Base-by-base conservation (phyloP, 2,329 filamentous ascomycete genomes). In the Diaporthe caulivora region DNA sequence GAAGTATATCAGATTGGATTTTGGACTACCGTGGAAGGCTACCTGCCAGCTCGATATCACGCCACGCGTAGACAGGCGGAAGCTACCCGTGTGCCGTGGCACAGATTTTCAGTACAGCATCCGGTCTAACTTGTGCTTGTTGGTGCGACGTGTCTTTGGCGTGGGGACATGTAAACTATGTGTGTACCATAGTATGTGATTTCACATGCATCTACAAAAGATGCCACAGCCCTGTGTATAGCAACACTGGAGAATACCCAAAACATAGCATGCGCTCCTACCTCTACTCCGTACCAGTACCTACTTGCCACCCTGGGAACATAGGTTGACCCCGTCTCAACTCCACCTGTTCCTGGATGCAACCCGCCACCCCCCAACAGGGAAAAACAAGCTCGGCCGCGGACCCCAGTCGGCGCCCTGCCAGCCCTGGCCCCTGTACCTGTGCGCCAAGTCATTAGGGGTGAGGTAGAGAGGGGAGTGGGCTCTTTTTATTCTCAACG, bases 291-390 rank as follows among this genome's bases (percentile, higher is more conserved):
- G 37, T 40, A 40, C 37, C 6, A 24, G 31, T 37, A 37, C 8
- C 29, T 24, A 58, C 31, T 1, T 40, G 13, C 37, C 37, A 40
- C 37, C 37, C 37, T 40, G 6, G 37, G 37, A 13, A 40, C 37
- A 13, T 21, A 26, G 55, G 31, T 26, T 26, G n/a, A n/a, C 42
- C 60, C 8, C 21, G 13, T 24, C 40, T 10, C 21, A 8, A 51
- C 62, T 65, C 62, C 62, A 65, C 62, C 62, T 65, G 62, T 65
- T 65, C 62, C 62, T 65, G 62, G 62, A 65, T 65, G 62, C 62
- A 65, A 65, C 62, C 62, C 62, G 62, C 44, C 62, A 44, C 60
- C 60, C 31, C 44, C 62, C 29, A 51, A 51, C 62, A 53, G 40
- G 62, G 21, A 37, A 31, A 51, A 65, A 65, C 44, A 65, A 51